Base-by-base conservation (phyloP, 2,329 filamentous ascomycete species). In the Xylaria hypoxylon region DNA sequence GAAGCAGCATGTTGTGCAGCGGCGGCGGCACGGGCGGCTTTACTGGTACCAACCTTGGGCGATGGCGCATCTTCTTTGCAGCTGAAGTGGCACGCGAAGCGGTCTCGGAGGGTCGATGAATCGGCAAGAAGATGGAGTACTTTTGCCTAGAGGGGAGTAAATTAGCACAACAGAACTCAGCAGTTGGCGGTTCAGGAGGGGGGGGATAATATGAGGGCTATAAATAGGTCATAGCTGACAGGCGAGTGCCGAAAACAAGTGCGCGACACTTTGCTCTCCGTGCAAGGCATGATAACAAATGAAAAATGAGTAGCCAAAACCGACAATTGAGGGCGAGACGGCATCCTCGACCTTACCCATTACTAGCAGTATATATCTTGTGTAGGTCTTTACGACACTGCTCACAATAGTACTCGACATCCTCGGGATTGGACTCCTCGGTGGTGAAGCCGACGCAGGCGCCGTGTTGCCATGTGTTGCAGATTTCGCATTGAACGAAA, bases 381-480 rank as follows among this genome's bases (percentile, higher is more conserved):
- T 99, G 96, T 59, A 97, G 86, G 77, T 97, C 94, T 77, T 94
- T 94, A 71, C 92, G 90, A 81, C 96, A 99, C 79, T 93, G 88
- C 81, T 99, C 96, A 81, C 96, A 99, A 77, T 96, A 99, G 82
- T 99, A 99, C 79, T 98, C 72, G 35, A 77, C 60, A 47, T 77
- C 94, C 61, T 98, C 95, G 10, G 96, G 96, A 71, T 93, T 95
- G 78, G 92, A 90, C 72, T 92, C 91, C 80, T 97, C 95, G 72
- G 96, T 96, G 83, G 97, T 94, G 76, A 99, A 97, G 67, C 96
- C 95, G 66, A 99, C 95, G 77, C 96, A 99, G 67, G 94, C 95
- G 75, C 96, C 96, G 78, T 99, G 96, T 79, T 99, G 96, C 96
- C 95, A 99, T 70, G 98, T 96, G 78, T 97, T 96, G 84, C 96